These are phyloP conservation scores for Aethionema arabicum DNA, from an alignment of 345 rosid species.

Conservation along the genomic window DNA sequence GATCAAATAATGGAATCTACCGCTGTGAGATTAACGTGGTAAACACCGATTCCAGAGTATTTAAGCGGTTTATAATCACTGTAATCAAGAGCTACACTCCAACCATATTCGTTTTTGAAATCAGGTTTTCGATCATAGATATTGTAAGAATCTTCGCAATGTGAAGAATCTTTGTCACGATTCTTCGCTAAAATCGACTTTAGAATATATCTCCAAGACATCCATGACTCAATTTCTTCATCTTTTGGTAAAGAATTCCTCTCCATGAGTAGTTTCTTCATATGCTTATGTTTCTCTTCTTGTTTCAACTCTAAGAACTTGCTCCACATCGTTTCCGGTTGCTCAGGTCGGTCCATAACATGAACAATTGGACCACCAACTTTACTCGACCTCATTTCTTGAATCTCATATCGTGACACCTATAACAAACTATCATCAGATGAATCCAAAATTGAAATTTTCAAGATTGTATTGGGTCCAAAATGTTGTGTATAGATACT, in stretches of 20 bases:
- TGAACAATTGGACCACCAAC: slow-evolving; percentile 61
- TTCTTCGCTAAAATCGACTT: slow-evolving; percentile 35
- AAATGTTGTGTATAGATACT: slow-evolving; percentile 29
- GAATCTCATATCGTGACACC: slow-evolving; percentile 51
- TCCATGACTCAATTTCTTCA: slow-evolving; percentile 32
- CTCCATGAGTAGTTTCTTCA: slow-evolving; percentile 51
- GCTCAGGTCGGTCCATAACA: slow-evolving; percentile 32
- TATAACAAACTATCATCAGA: slow-evolving; percentile 19
- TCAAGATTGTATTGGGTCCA: no score
- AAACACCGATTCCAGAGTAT: slow-evolving; percentile 67
- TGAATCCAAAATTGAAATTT: not conserved
- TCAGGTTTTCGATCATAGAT: slow-evolving; percentile 49
- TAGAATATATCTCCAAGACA: slow-evolving; percentile 65
- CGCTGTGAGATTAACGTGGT: slow-evolving; percentile 78
- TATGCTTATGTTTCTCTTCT: slow-evolving; percentile 51
- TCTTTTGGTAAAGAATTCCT: slow-evolving; percentile 28
- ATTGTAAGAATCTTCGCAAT: slow-evolving; percentile 61
- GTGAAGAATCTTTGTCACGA: slow-evolving; percentile 24
- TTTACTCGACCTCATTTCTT: slow-evolving; percentile 43
- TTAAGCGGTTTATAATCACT: slow-evolving; percentile 56
- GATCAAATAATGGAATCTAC: slow-evolving; percentile 34
- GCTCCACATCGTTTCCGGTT: slow-evolving; percentile 41
- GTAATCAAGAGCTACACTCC: slow-evolving; percentile 68
- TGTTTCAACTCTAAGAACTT: slow-evolving; percentile 49
- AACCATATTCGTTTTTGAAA: slow-evolving; percentile 70